Conservation (phyloP, 371 early-diverging fungal genomes). For the Dichotomocladium elegans region DNA sequence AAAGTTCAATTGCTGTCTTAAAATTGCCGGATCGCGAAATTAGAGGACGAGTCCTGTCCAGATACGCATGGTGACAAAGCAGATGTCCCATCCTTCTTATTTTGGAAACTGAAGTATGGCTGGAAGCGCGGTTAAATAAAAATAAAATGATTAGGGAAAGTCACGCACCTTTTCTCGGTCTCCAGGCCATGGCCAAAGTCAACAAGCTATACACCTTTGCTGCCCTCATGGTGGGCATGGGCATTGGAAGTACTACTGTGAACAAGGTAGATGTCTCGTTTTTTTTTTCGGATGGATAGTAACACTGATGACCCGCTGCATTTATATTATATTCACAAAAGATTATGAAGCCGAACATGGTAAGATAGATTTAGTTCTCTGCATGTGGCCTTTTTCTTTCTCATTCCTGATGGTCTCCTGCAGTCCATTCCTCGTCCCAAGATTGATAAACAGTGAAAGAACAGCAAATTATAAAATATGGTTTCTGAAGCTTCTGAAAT, state of each 20-base stretch:
- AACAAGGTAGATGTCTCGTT: constrained; percentile 27
- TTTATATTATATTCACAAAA: background rate
- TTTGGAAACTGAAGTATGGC: too few species aligned
- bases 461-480: background rate
- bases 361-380: background rate
- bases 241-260: constrained; percentile 38
- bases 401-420: background rate
- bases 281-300: background rate
- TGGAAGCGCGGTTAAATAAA: too few species aligned
- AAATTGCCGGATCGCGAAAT: too few species aligned
- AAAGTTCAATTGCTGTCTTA: too few species aligned
- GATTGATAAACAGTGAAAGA: background rate
- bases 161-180: too few species aligned
- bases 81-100: too few species aligned
- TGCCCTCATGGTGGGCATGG: constrained; percentile 41
- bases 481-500: constrained; percentile 8
- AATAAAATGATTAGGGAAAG: too few species aligned
- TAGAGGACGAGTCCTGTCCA: too few species aligned
- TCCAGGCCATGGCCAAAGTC: constrained; percentile 28
- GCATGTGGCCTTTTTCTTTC: too few species aligned
- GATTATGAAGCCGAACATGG: constrained; percentile 17
- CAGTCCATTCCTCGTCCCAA: background rate
- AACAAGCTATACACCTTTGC: constrained; percentile 40
- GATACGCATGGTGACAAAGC: too few species aligned
- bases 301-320: too few species aligned